These are phyloP conservation scores for Colletotrichum acutatum DNA, from an alignment of 2,329 filamentous ascomycete genomes.

Conservation along the genomic window DNA sequence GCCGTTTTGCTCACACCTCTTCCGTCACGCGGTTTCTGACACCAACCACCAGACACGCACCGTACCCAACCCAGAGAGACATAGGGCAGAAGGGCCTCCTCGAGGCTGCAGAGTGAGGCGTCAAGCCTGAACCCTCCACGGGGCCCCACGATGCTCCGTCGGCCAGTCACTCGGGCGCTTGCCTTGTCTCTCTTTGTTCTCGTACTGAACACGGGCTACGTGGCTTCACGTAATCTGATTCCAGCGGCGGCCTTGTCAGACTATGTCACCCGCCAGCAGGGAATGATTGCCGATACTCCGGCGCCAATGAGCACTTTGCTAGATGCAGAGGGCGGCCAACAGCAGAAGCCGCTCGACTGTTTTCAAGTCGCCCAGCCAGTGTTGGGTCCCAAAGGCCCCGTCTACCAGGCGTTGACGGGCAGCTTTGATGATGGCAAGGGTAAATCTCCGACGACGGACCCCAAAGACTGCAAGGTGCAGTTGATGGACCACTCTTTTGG, in stretches of 20 bases:
- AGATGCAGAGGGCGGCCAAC: conserved; percentile 9
- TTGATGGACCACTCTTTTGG: conserved; percentile 79
- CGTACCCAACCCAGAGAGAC: conserved; percentile 3
- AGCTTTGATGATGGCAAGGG: conserved; percentile 37
- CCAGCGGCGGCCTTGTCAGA: conserved; percentile 12
- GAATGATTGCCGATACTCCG: conserved; percentile 23
- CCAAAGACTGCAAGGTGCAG: conserved; percentile 57
- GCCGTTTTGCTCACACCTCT: conserved; percentile 15
- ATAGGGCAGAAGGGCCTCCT: conserved; percentile 21
- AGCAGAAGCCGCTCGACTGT: conserved; percentile 59
- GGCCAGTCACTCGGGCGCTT: conserved; percentile 18
- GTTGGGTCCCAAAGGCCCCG: conserved; percentile 57
- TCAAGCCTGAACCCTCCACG: neutral
- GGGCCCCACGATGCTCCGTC: conserved; percentile 13
- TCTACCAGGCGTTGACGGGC: conserved; percentile 33
- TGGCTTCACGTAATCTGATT: conserved; percentile 14
- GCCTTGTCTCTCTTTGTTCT: conserved; percentile 26
- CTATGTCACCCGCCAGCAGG: conserved; percentile 18
- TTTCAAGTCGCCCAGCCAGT: conserved; percentile 78
- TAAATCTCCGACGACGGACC: conserved; percentile 35
- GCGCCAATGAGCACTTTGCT: neutral
- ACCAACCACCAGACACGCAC: conserved; percentile 16
- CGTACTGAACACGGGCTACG: conserved; percentile 23
- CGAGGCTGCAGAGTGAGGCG: conserved; percentile 25
- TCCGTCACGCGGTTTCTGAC: conserved; percentile 29